phyloP scores from a whole-genome alignment of 1,284 basidiomycete genomes.

The Melampsora americana region DNA sequence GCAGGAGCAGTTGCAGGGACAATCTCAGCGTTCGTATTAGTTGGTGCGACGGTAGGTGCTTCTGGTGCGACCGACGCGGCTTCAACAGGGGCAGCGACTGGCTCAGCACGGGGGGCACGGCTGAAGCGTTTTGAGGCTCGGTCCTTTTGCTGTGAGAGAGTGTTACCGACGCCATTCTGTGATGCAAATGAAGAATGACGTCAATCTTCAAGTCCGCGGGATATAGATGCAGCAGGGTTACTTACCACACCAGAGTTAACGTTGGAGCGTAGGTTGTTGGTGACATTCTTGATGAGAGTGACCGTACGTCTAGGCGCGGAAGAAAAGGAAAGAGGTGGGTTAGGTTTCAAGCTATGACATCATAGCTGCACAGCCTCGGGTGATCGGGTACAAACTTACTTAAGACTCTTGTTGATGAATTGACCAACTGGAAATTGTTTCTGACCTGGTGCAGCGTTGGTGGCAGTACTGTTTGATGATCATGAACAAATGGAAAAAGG shows the following conservation, averaged over 20 bases:
- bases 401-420: constrained; percentile 35
- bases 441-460: neutral
- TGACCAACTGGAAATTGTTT: constrained; percentile 17
- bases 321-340: constrained; percentile 1
- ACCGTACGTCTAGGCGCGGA: constrained; percentile 16
- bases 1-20: too few species aligned
- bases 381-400: neutral
- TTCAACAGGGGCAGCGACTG: neutral
- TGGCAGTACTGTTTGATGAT: neutral
- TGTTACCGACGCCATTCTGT: constrained; percentile 20
- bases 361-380: neutral
- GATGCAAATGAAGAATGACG: too few species aligned
- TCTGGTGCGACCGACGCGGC: too few species aligned
- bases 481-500: too few species aligned
- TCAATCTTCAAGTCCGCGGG: too few species aligned
- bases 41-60: too few species aligned
- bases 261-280: constrained; percentile 10
- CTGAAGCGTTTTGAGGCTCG: constrained; percentile 38
- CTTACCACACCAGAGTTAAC: constrained; percentile 14
- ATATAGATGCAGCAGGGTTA: neutral
- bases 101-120: neutral
- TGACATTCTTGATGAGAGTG: constrained; percentile 22
- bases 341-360: neutral
- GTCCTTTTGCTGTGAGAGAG: constrained; percentile 1
- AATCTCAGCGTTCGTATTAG: too few species aligned